Evolutionary conservation across 345 rosid species (phyloP).

Genomic region (Citrus sp.): DNA sequence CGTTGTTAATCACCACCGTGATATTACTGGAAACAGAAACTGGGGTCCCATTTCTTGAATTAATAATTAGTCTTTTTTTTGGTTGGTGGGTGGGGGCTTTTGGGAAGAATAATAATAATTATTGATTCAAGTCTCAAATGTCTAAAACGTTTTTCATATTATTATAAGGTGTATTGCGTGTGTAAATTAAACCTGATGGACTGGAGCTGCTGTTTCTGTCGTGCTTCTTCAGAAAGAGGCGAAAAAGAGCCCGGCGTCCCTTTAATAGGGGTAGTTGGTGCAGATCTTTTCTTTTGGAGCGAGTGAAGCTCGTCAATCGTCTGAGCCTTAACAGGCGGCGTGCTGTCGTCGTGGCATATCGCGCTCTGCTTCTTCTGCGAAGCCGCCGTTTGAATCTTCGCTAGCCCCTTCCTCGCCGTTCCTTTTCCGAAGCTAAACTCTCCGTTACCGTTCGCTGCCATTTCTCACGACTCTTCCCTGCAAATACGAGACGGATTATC

Average conservation of each 20-base stretch:
- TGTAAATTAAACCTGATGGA: slow-evolving; percentile 67
- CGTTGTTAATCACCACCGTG: background rate
- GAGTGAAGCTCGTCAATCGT: slow-evolving; percentile 96
- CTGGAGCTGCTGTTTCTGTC: slow-evolving; percentile 85
- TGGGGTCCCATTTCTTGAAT: background rate
- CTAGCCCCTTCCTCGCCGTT: slow-evolving; percentile 31
- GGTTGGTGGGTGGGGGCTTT: too few relatives aligned
- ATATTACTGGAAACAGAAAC: background rate
- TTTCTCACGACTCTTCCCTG: slow-evolving; percentile 15
- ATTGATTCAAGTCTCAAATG: background rate
- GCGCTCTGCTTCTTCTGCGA: slow-evolving; percentile 28
- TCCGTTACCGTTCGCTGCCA: slow-evolving; percentile 39
- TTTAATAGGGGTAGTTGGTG: slow-evolving; percentile 72
- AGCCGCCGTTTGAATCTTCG: slow-evolving; percentile 45
- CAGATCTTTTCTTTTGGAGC: slow-evolving; percentile 79
- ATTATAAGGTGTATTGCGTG: background rate
- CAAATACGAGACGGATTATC: background rate
- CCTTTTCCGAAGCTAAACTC: slow-evolving; percentile 37
- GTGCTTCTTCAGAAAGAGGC: slow-evolving; percentile 60
- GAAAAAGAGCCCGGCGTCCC: slow-evolving; percentile 41
- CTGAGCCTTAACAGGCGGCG: slow-evolving; percentile 70
- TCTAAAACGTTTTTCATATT: background rate
- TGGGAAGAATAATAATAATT: background rate
- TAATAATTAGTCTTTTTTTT: background rate
- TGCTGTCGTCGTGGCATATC: slow-evolving; percentile 73